phyloP scores from a whole-genome alignment of 1,284 basidiomycete species.

The Tetrapyrgos nigripes region DNA sequence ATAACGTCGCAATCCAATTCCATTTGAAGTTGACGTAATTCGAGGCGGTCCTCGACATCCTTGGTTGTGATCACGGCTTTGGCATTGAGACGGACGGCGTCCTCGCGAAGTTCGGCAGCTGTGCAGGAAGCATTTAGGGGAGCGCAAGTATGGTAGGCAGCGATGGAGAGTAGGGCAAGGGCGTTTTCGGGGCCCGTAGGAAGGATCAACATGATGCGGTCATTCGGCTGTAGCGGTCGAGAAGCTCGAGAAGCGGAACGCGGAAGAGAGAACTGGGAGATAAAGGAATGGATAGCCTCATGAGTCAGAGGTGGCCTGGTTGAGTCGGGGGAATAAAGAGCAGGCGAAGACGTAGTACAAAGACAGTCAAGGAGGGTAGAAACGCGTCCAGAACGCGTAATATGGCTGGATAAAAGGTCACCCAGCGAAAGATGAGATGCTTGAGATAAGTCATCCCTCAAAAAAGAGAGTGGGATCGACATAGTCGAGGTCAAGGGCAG shows the following conservation, averaged over 20 bases:
- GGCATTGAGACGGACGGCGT: conserved; percentile 41
- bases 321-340: conserved; percentile 36
- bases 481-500: conserved; percentile 23
- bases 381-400: conserved; percentile 34
- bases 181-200: conserved; percentile 52
- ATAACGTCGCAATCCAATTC: conserved; percentile 44
- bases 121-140: conserved; percentile 52
- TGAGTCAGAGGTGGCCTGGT: conserved; percentile 26
- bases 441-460: conserved; percentile 24
- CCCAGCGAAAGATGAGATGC: conserved; percentile 37
- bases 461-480: conserved; percentile 40
- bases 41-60: conserved; percentile 43
- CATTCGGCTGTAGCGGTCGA: conserved; percentile 41
- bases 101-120: conserved; percentile 45
- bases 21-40: conserved; percentile 34
- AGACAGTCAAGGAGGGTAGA: conserved; percentile 45
- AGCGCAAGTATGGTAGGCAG: conserved; percentile 48
- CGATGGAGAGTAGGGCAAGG: conserved; percentile 45
- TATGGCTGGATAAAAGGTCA: conserved; percentile 34
- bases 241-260: conserved; percentile 25
- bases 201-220: conserved; percentile 47
- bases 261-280: conserved; percentile 43
- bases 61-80: conserved; percentile 45
- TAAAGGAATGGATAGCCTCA: conserved; percentile 36
- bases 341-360: conserved; percentile 35